Conservation (phyloP, 176 grass and related monocot species). For the Saccharum spontaneum region DNA sequence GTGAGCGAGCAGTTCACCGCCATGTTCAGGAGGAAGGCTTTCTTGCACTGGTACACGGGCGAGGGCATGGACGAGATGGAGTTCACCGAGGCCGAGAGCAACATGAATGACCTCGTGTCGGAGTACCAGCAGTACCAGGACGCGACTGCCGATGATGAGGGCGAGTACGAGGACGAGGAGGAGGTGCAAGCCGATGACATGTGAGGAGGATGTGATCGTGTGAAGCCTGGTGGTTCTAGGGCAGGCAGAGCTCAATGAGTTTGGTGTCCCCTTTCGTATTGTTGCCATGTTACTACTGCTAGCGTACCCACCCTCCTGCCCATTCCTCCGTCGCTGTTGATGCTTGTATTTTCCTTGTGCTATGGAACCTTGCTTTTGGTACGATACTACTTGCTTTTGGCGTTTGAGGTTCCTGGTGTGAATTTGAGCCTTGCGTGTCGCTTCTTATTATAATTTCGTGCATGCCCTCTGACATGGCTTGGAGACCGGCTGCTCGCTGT, state of each 20-base stretch:
- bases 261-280: neutral
- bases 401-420: neutral
- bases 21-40: slow-evolving; percentile 94
- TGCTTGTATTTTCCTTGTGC: slow-evolving; percentile 18
- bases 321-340: neutral
- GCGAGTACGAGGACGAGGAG: slow-evolving; percentile 60
- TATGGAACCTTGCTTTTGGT: slow-evolving; percentile 5
- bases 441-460: neutral
- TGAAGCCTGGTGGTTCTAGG: slow-evolving; percentile 1
- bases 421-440: neutral
- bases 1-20: slow-evolving; percentile 95
- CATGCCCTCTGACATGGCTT: neutral
- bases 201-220: slow-evolving; percentile 19
- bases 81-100: slow-evolving; percentile 84
- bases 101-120: slow-evolving; percentile 86
- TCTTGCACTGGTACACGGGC: slow-evolving; percentile 80
- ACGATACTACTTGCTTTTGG: neutral
- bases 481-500: neutral
- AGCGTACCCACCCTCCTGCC: neutral
- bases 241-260: neutral
- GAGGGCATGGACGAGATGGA: slow-evolving; percentile 96
- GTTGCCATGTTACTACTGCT: slow-evolving; percentile 6
- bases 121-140: slow-evolving; percentile 95
- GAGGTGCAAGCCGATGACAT: slow-evolving; percentile 35
- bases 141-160: slow-evolving; percentile 61